These are phyloP conservation scores for Cryptosporidium sp. DNA, from an alignment of 169 alveolate genomes.

Conservation along the genomic window DNA sequence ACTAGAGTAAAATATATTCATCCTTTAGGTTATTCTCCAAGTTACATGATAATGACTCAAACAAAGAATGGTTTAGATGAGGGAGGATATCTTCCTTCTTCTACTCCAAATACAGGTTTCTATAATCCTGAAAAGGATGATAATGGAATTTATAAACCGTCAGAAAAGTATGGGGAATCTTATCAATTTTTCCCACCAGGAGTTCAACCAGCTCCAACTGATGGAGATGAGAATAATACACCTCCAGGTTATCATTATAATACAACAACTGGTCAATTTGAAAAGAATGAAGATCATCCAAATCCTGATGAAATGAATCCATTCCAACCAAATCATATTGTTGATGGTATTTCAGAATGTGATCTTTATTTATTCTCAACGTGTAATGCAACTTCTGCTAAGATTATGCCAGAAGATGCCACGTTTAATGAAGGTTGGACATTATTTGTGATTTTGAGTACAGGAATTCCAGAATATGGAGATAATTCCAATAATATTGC, in stretches of 20 bases:
- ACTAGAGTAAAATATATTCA: neutral
- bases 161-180: slow-evolving; percentile 17
- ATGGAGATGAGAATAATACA: slow-evolving; percentile 1
- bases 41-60: slow-evolving; percentile 4
- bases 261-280: slow-evolving; percentile 63
- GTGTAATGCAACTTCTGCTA: slow-evolving; percentile 51
- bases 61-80: neutral
- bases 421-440: slow-evolving; percentile 29
- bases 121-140: slow-evolving; percentile 6
- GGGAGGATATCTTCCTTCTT: slow-evolving; percentile 37
- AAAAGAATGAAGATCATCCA: neutral
- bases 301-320: slow-evolving; percentile 5
- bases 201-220: slow-evolving; percentile 34
- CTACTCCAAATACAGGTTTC: slow-evolving; percentile 1
- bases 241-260: slow-evolving; percentile 27
- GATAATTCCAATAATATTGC: neutral
- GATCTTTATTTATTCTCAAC: slow-evolving; percentile 27
- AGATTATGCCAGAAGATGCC: slow-evolving; percentile 38
- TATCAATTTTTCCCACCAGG: slow-evolving; percentile 36
- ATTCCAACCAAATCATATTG: slow-evolving; percentile 28
- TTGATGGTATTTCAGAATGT: slow-evolving; percentile 20
- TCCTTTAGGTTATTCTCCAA: slow-evolving; percentile 51
- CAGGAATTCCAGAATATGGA: slow-evolving; percentile 24
- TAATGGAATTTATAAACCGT: slow-evolving; percentile 20
- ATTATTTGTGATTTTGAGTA: slow-evolving; percentile 36